These are phyloP conservation scores for Asclepias syriaca DNA, from an alignment of 257 asterid species.

Conservation along the genomic window DNA sequence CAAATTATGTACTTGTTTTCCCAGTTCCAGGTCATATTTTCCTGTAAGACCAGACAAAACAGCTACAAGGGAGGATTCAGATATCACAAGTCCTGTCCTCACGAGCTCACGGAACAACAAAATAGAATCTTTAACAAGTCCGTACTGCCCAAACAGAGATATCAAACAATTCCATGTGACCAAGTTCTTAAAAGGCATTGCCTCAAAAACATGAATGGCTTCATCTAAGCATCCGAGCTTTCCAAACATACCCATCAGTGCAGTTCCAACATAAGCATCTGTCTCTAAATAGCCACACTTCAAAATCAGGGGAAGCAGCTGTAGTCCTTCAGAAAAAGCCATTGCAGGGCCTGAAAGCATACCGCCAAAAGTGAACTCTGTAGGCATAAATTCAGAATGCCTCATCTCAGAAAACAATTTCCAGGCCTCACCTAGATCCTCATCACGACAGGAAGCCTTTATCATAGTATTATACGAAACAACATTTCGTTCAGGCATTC, in stretches of 20 bases:
- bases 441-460: conserved; percentile 43
- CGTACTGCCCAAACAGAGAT: conserved; percentile 49
- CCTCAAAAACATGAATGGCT: conserved; percentile 46
- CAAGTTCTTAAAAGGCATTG: conserved; percentile 59
- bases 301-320: conserved; percentile 55
- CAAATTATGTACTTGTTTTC: conserved; percentile 55
- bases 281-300: conserved; percentile 42
- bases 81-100: conserved; percentile 32
- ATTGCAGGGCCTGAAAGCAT: conserved; percentile 45
- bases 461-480: conserved; percentile 70
- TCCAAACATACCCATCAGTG: conserved; percentile 63
- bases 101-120: conserved; percentile 43
- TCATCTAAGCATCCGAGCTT: conserved; percentile 49
- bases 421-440: conserved; percentile 39
- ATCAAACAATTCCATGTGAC: conserved; percentile 66
- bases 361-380: conserved; percentile 58
- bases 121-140: conserved; percentile 38
- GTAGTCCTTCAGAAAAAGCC: conserved; percentile 45
- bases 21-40: conserved; percentile 30
- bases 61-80: conserved; percentile 48
- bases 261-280: conserved; percentile 65
- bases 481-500: conserved; percentile 52
- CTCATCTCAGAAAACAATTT: conserved; percentile 54
- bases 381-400: conserved; percentile 36
- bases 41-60: conserved; percentile 38